Evolutionary conservation across 139 green algal species (phyloP), one percentile per base, ranked within the genome.

Genomic region (Chloropicon primus): DNA sequence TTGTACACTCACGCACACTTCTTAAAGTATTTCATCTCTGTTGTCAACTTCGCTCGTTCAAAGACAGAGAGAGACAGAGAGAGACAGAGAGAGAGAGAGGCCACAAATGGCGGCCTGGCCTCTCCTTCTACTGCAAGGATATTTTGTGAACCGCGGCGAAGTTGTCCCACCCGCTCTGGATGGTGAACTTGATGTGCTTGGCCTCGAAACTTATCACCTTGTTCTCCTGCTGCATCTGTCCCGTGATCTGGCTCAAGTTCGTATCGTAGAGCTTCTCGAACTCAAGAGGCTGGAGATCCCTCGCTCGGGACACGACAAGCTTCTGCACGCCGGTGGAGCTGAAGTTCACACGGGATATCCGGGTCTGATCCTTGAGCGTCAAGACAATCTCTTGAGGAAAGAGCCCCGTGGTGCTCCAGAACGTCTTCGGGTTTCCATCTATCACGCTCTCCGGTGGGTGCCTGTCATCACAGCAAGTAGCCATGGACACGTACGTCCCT

Each of bases 351-450:
- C 84, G 82, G 5, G 81, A 84, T 0, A 87, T 76, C 0, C 78
- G 25, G 22, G 82, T 81, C 10, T 25, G 25, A 0, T 41, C 72
- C 0, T 82, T 71, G 2, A 89, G 72, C 1, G 29, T 54, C 0
- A 90, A 26, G 17, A 90, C 84, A 71, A 90, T 81, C 75, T 90
- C 86, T 41, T 88, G 83, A 0, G 84, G 86, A 26, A 87, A 90
- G 71, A 85, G 82, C 26, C 86, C 86, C 0, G 84, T 88, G 1
- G 86, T 88, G 21, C 88, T 80, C 86, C 86, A 90, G 82, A 88
- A 90, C 1, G 74, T 87, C 76, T 28, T 76, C 54, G 88, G 84
- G 24, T 85, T 84, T 23, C 79, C 82, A 72, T 88, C 84, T 1
- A 88, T 77, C 77, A 84, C 82, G 79, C 86, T 81, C 79, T 90